Percentiles rank a stretch among this genome's conserved stretches.
Conservation (phyloP, 2,329 filamentous ascomycete genomes). For the Diplodia scrobiculata region DNA sequence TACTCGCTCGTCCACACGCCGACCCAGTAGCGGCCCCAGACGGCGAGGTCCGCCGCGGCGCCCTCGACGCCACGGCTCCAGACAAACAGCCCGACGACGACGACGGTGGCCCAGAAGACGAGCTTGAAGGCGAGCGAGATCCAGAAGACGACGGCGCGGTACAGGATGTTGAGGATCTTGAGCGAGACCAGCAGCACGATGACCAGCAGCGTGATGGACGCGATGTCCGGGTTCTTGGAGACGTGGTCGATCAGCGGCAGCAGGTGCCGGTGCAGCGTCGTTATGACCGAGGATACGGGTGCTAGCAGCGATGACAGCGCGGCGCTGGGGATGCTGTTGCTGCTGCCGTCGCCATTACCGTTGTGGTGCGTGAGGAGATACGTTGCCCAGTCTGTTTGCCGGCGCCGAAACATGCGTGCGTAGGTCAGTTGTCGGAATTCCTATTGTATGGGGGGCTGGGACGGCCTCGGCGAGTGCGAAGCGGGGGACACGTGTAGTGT, state of each 20-base stretch:
- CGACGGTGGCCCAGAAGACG: slow-evolving; percentile 64
- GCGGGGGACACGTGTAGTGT: background rate
- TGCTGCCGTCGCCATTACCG: background rate
- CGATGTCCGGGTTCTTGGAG: slow-evolving; percentile 48
- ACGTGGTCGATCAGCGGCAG: slow-evolving; percentile 40
- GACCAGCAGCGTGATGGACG: slow-evolving; percentile 59
- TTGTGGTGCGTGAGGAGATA: slow-evolving; percentile 14
- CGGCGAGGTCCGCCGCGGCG: slow-evolving; percentile 60
- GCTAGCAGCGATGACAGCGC: background rate
- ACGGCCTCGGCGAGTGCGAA: background rate
- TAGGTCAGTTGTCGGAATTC: background rate
- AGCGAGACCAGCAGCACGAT: slow-evolving; percentile 64
- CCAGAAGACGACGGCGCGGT: slow-evolving; percentile 75
- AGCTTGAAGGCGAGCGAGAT: slow-evolving; percentile 66
- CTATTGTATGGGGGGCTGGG: background rate
- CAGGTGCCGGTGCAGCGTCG: slow-evolving; percentile 36
- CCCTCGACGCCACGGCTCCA: slow-evolving; percentile 65
- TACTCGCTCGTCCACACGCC: slow-evolving; percentile 27
- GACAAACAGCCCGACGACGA: slow-evolving; percentile 58
- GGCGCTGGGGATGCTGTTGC: background rate
- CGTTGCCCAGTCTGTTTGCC: slow-evolving; percentile 21
- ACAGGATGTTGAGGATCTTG: slow-evolving; percentile 68
- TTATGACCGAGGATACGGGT: background rate
- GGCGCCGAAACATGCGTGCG: background rate
- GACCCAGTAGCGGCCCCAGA: slow-evolving; percentile 9